Evolutionary conservation across 2,329 filamentous ascomycete species (phyloP), one percentile per base, ranked within the genome.

Genomic region (Diaporthe capsici): DNA sequence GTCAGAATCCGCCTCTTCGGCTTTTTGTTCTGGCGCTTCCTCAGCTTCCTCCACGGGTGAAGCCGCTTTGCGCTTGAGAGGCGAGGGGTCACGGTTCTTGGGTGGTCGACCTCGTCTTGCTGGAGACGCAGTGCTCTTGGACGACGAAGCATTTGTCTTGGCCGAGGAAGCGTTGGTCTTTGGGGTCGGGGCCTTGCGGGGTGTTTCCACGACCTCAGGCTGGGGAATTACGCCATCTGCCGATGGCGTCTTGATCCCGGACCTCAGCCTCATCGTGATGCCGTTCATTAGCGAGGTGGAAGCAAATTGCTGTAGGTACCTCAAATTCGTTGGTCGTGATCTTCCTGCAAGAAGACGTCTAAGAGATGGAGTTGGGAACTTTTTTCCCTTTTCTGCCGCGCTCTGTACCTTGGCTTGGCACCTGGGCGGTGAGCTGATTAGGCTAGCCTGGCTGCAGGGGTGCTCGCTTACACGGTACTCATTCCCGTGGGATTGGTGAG

Each of bases 1-100:
- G 34, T 70, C 92, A 31, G 90, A 92, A 3, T 87, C 71, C 49
- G 22, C 71, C 1, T 61, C 57, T 31, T 58, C 63, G 22, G 31
- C 42, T 51, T 71, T 37, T 28, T 44, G 28, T 28, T 73, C 37
- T 2, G 60, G 6, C 7, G 49, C 20, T 25, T 75, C 83, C 77
- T 89, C 86, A 20, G 87, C 84, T 79, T 91, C 90, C 44, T 87
- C 86, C 34, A 87, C 88, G 28, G 90, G 87, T 76, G 72, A 57
- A 17, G 90, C 34, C 28, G 65, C 90, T 84, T 94, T 94, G 78
- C 93, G 90, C 87, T 94, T 94, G 82, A 90, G 88, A 5, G 76
- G 73, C n/a, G 76, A 75, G 7, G 73, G 55, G 9, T 61, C 53
- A 44, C 71, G 71, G 25, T 73, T 73, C 34, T 65, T 47, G 12